These are phyloP conservation scores for Tinospora cordifolia DNA, from an alignment of 164 flowering plant genomes.

Conservation along the genomic window DNA sequence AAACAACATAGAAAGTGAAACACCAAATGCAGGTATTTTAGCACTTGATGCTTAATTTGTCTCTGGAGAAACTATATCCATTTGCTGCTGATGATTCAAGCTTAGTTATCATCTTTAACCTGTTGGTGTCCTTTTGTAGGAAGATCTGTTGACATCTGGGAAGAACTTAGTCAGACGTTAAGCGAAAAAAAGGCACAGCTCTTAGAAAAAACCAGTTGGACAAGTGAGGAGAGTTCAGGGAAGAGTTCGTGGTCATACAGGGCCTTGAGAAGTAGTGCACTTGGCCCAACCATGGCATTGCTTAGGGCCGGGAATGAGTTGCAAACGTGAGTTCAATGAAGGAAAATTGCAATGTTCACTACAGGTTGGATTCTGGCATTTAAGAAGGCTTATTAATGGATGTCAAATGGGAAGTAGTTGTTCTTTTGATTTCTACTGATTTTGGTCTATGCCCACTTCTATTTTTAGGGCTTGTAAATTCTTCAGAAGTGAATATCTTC, in stretches of 20 bases:
- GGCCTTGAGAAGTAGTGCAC: conserved; percentile 63
- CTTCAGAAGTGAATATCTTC: too few species aligned
- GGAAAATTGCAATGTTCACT: not conserved
- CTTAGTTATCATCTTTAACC: not conserved
- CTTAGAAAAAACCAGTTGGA: conserved; percentile 32
- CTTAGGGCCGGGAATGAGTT: conserved; percentile 51
- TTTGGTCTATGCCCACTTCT: too few species aligned
- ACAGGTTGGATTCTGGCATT: too few species aligned
- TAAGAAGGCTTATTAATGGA: too few species aligned
- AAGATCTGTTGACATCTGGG: conserved; percentile 42
- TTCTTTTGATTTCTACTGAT: too few species aligned
- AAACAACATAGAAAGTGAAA: conserved; percentile 12
- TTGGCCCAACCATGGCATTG: conserved; percentile 72
- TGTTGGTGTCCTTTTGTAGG: conserved; percentile 3
- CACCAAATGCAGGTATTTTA: conserved; percentile 30
- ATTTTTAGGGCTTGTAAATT: too few species aligned
- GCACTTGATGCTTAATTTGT: not conserved
- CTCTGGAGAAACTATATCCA: not conserved
- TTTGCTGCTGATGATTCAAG: not conserved
- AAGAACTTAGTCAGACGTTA: conserved; percentile 53
- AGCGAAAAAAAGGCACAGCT: conserved; percentile 59
- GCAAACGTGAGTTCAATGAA: conserved; percentile 8
- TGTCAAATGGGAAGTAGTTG: too few species aligned
- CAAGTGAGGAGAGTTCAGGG: conserved; percentile 29
- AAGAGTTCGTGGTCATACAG: conserved; percentile 49